Base-by-base conservation (phyloP, 352 stramenopile species). In the Phytophthora crassamura region DNA sequence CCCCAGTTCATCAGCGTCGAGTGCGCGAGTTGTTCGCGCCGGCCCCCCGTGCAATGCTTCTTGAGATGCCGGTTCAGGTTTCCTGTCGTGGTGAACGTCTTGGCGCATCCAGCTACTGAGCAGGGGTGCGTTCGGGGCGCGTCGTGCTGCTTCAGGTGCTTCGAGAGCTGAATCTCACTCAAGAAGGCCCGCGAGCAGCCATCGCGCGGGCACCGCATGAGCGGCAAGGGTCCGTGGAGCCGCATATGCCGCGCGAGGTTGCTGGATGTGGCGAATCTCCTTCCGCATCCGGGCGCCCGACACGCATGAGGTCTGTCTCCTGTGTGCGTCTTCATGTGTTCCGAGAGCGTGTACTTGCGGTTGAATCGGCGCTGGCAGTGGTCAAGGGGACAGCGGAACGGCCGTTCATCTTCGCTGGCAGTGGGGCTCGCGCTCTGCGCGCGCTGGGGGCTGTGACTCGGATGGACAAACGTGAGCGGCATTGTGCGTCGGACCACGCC, bases 281-380 rank as follows among this genome's bases (percentile, higher is more conserved):
- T 82, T 33, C 69, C 60, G 25, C 80, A 89, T 1, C 48, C 54
- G 1, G 45, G 22, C 1, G 64, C 65, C n/a, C 70, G 68, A 52
- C 80, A 89, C 3, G 72, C 48, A 36, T 84, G 74, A 0, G 80
- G 78, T 28, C 78, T 87, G 47, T 85, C 80, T 28, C 77, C 80
- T 18, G 73, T 82, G 62, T 89, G 80, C 0, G 75, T 88, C 69
- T 88, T 88, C 42, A 80, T 74, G 59, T 89, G 80, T 63, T 88
- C 78, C 0, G 59, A 74, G 41, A 86, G 77, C 12, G 80, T 86
- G 63, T 85, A 86, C 49, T 83, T 81, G 58, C 80, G 75, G 39
- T 74, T 78, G 67, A 80, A 82, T 9, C 61, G 58, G 28, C 72
- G 59, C 4, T 59, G 47, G 34, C 68, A 80, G 15, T 47, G 56